A percentile compares a stretch with the other conserved stretches of the same genome.
phyloP scores from a whole-genome alignment of 2,329 filamentous ascomycete species.

The Sporothrix variecibatus region DNA sequence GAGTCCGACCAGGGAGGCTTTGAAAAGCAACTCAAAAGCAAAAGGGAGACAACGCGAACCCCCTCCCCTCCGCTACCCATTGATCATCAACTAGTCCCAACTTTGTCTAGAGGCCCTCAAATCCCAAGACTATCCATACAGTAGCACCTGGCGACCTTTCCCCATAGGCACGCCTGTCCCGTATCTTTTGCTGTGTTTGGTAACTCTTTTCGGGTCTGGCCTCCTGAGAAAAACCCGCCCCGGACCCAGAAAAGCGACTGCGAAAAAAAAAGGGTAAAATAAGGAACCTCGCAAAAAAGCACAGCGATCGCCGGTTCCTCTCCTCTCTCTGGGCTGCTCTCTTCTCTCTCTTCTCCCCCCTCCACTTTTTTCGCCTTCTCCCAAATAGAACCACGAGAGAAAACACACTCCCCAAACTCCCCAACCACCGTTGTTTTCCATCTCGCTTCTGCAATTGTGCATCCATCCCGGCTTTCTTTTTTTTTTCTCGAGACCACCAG shows the following conservation, averaged over 20 bases:
- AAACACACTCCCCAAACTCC: constrained; percentile 24
- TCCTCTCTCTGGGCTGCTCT: constrained; percentile 5
- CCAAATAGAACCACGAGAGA: constrained; percentile 15
- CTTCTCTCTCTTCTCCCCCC: constrained; percentile 9
- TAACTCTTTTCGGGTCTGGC: neutral
- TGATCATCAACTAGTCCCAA: constrained; percentile 33
- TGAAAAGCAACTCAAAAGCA: constrained; percentile 2
- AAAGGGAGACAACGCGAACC: constrained; percentile 16
- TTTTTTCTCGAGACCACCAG: constrained; percentile 9
- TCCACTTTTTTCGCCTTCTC: constrained; percentile 25
- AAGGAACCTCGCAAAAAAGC: constrained; percentile 22
- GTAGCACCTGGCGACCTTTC: constrained; percentile 30
- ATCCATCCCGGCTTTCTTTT: constrained; percentile 16
- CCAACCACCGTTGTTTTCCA: constrained; percentile 28
- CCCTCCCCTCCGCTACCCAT: constrained; percentile 22
- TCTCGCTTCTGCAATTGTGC: constrained; percentile 19
- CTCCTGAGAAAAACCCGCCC: constrained; percentile 21
- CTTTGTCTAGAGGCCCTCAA: constrained; percentile 28
- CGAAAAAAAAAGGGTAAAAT: constrained; percentile 21
- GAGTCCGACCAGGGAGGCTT: constrained; percentile 21
- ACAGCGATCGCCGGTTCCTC: constrained; percentile 26
- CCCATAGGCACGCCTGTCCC: constrained; percentile 28
- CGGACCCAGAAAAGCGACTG: neutral
- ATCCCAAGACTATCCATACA: constrained; percentile 24
- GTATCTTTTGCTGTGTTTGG: constrained; percentile 24